Conservation (phyloP, 176 grass and related monocot species). For the Oryza coarctata region DNA sequence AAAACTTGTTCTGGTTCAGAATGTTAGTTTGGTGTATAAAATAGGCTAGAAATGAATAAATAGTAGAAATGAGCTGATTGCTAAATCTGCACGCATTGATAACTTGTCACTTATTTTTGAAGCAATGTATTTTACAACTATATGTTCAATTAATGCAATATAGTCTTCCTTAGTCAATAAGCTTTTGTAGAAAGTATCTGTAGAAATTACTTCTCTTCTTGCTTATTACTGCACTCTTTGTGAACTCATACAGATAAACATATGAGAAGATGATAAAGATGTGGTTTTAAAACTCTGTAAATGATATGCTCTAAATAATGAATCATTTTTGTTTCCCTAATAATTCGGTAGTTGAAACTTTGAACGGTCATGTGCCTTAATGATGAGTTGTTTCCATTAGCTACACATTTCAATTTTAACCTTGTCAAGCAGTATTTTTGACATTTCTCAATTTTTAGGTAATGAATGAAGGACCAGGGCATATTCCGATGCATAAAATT, state of each 20-base stretch:
- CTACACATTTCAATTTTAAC: background rate
- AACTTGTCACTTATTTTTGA: background rate
- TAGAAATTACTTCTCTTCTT: constrained; percentile 11
- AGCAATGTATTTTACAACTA: background rate
- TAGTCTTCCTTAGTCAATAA: background rate
- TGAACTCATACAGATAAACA: background rate
- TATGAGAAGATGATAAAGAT: background rate
- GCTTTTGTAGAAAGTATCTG: background rate
- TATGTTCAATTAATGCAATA: background rate
- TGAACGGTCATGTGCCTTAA: background rate
- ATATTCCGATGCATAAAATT: constrained; percentile 97
- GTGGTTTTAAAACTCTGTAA: background rate
- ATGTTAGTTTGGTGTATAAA: background rate
- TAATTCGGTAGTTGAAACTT: constrained; percentile 15
- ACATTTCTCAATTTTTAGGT: constrained; percentile 57
- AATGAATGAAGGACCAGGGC: constrained; percentile 97
- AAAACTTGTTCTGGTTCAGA: background rate
- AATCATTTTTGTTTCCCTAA: background rate
- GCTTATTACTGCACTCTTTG: background rate
- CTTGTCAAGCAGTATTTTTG: constrained; percentile 6
- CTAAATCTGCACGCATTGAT: background rate
- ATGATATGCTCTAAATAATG: background rate
- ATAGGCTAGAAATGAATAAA: background rate
- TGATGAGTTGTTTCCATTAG: background rate
- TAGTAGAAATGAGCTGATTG: background rate